Evolutionary conservation across 2,329 filamentous ascomycete species (phyloP), one percentile per base, ranked within the genome.

Genomic region (Sporothrix brasiliensis): DNA sequence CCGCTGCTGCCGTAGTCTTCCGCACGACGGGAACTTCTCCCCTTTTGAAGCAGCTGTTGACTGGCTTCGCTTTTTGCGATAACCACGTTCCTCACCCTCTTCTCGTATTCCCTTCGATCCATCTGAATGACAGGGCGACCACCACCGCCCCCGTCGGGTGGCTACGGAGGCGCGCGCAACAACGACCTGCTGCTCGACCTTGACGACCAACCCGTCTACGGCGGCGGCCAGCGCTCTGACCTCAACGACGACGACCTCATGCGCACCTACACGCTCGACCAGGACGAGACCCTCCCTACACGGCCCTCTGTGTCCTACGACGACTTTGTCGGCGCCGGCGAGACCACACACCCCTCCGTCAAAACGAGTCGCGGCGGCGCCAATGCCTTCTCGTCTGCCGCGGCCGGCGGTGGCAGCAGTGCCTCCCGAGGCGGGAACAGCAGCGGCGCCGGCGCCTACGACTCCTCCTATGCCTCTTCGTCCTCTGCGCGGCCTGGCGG

Each of bases 281-380:
- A 88, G 73, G 70, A 71, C 71, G 72, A 70, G 21, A 87, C 92
- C 74, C 83, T 86, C 61, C 86, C 87, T 73, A 81, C 88, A 70
- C 91, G 94, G 75, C 92, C 93, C 68, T 97, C 94, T 34, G 89
- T 94, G 68, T 97, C 93, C 71, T 97, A 97, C 81, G 94, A 97
- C 84, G 91, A 95, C 76, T 98, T 97, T 79, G 90, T 98, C 73
- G 94, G 94, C 74, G 89, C 84, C 66, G 83, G 83, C 73, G 84
- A 83, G 72, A 81, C 84, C 72, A 80, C 84, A 68, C 83, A 85
- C 66, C 79, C 69, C 19, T 71, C 70, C 21, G 70, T 63, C 58
- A 69, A 56, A 58, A 56, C 67, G 60, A 68, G 67, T 60, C 67
- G 41, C 44, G 72, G 74, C 52, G 73, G 73, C 53, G 72, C 70